These are phyloP conservation scores for Aspergillus ustus DNA, from an alignment of 2,329 filamentous ascomycete genomes.

Conservation along the genomic window DNA sequence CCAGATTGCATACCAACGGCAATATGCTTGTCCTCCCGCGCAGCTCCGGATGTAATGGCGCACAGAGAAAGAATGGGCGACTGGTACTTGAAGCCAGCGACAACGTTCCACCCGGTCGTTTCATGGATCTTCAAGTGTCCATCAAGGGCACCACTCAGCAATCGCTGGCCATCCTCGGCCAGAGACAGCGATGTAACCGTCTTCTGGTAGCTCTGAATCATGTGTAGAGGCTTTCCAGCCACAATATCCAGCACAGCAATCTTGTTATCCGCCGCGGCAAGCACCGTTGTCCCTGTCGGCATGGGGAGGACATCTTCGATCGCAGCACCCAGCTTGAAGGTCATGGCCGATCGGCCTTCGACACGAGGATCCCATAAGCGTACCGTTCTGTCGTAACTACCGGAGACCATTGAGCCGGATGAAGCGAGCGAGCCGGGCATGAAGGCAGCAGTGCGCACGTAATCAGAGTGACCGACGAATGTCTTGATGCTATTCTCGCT, in stretches of 20 bases:
- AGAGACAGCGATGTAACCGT: slow-evolving; percentile 87
- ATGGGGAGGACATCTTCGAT: slow-evolving; percentile 88
- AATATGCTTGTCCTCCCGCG: slow-evolving; percentile 84
- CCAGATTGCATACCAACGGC: slow-evolving; percentile 95
- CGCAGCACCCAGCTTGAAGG: slow-evolving; percentile 90
- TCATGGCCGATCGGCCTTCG: slow-evolving; percentile 74
- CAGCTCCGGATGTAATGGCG: slow-evolving; percentile 71
- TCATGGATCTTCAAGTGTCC: slow-evolving; percentile 98
- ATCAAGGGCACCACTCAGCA: slow-evolving; percentile 88
- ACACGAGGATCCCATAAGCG: slow-evolving; percentile 89
- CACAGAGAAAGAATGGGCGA: slow-evolving; percentile 84
- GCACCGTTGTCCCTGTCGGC: slow-evolving; percentile 81
- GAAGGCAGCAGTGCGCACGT: slow-evolving; percentile 85
- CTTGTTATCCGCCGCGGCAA: slow-evolving; percentile 82
- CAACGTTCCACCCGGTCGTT: slow-evolving; percentile 91
- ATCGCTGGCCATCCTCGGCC: slow-evolving; percentile 76
- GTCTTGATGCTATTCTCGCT: slow-evolving; percentile 74
- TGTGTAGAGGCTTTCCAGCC: slow-evolving; percentile 81
- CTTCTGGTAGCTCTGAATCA: slow-evolving; percentile 96
- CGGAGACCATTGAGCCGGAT: slow-evolving; percentile 77
- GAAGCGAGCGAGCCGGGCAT: slow-evolving; percentile 70
- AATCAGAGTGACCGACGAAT: slow-evolving; percentile 88
- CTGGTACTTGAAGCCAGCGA: slow-evolving; percentile 92
- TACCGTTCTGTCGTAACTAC: slow-evolving; percentile 93
- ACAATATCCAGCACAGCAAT: slow-evolving; percentile 93